Evolutionary conservation across 1,284 basidiomycete genomes (phyloP), one percentile per base, ranked within the genome.

Genomic region (Spongiforma sp.): DNA sequence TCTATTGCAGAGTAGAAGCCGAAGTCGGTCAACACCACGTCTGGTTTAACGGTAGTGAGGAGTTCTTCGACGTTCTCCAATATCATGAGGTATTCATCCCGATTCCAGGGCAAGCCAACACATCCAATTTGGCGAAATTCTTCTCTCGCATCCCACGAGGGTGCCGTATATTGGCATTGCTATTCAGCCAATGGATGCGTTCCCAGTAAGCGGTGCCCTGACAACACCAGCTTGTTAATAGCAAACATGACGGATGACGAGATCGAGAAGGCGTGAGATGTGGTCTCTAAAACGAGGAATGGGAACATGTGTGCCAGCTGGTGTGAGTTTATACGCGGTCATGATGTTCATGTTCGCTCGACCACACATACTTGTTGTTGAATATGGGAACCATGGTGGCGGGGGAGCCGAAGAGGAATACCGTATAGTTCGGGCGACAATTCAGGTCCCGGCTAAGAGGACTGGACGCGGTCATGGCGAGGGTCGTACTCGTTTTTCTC

Each of bases 261-360:
- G 57, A 17, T 65, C 63, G 43, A 60, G 62, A 34, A 67, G 54
- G n/a, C 57, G 59, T 26, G 21, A 15, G 15, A 66, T 28, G 26
- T 65, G 65, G 14, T 33, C 11, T 34, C 14, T 30, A 10, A 59
- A 65, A 17, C 62, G 57, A 12, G 57, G 46, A 9, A 65, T 50
- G 50, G 19, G 21, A 15, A 67, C 58, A n/a, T n/a, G 54, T 10
- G 34, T 55, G 6, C 65, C 66, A 4, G 58, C 66, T 3, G 57
- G 62, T 4, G 62, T 55, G 10, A 67, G 65, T 14, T 67, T 66
- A 9, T 66, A 66, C 6, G 66, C 36, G 28, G 30, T 66, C 17
- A 66, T 66, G 15, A 67, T 62, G 36, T 52, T 68, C 11, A 68
- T 55, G 37, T 65, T 68, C 34, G 66, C 57, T 41, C 61, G 62